phyloP scores from a whole-genome alignment of 371 early-diverging fungal genomes.

The Mortierella sp. region DNA sequence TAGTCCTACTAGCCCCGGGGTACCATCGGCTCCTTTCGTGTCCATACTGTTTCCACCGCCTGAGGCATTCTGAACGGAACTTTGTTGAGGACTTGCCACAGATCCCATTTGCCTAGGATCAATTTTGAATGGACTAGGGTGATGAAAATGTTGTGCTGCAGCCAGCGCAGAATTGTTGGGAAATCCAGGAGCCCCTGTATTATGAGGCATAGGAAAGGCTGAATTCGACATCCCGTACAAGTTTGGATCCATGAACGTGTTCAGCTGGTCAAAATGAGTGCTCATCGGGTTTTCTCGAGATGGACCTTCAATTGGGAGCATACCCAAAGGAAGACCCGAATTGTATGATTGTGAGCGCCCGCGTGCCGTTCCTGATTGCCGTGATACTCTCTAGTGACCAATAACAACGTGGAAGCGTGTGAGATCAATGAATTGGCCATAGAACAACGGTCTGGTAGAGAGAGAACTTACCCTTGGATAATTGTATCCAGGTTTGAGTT shows the following conservation, averaged over 20 bases:
- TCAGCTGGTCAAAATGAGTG: constrained; percentile 14
- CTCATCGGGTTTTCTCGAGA: constrained; percentile 8
- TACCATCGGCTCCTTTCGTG: background rate
- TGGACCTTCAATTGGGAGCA: constrained; percentile 11
- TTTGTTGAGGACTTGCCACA: background rate
- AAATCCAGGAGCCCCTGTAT: constrained; percentile 1
- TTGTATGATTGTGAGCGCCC: constrained; percentile 40
- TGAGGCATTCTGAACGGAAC: background rate
- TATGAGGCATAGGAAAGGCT: constrained; percentile 8
- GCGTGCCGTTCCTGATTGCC: constrained; percentile 24
- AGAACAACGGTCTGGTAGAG: background rate
- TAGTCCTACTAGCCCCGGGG: constrained; percentile 7
- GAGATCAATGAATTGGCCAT: too few species aligned
- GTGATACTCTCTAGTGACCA: constrained; percentile 14
- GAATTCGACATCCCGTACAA: constrained; percentile 30
- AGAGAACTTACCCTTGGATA: constrained; percentile 28
- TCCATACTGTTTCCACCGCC: background rate
- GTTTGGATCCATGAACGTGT: constrained; percentile 23
- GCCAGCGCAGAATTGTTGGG: background rate
- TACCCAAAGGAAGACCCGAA: constrained; percentile 21
- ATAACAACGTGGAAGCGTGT: background rate
- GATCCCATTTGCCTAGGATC: constrained; percentile 6
- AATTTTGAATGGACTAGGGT: constrained; percentile 24
- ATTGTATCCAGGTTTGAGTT: constrained; percentile 49
- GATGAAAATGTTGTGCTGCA: background rate